These are phyloP conservation scores for Ilyonectria sp. DNA, from an alignment of 2,329 filamentous ascomycete genomes.

Conservation along the genomic window DNA sequence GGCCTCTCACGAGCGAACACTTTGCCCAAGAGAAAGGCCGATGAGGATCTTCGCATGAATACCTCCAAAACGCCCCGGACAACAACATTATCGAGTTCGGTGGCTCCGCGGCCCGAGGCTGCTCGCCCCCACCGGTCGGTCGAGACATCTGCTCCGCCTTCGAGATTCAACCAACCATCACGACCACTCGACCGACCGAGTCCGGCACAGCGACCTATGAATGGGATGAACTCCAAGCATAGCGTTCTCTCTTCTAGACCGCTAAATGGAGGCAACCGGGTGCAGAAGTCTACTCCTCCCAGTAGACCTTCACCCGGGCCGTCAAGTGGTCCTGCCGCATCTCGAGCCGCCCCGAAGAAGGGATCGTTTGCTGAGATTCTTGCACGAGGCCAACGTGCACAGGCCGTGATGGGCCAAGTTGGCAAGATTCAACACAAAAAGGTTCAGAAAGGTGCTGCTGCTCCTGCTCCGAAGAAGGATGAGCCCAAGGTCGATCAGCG, in stretches of 20 bases:
- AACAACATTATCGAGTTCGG: conserved; percentile 43
- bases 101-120: conserved; percentile 40
- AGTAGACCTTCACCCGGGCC: conserved; percentile 45
- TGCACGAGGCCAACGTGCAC: conserved; percentile 78
- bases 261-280: conserved; percentile 43
- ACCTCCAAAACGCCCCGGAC: conserved; percentile 60
- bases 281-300: conserved; percentile 45
- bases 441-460: conserved; percentile 71
- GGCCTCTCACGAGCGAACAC: conserved; percentile 46
- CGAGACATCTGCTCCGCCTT: conserved; percentile 33
- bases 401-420: conserved; percentile 72
- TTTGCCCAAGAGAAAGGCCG: conserved; percentile 71
- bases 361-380: conserved; percentile 83
- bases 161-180: conserved; percentile 41
- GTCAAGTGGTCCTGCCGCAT: conserved; percentile 57
- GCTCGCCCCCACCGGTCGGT: conserved; percentile 36
- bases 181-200: conserved; percentile 47
- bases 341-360: conserved; percentile 73
- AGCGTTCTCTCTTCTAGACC: conserved; percentile 46
- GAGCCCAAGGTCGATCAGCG: conserved; percentile 52
- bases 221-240: conserved; percentile 34
- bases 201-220: conserved; percentile 41
- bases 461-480: conserved; percentile 53
- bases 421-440: conserved; percentile 84
- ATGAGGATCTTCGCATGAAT: conserved; percentile 61